A percentile compares a stretch with the other conserved stretches of the same genome.
phyloP scores from a whole-genome alignment of 495 filamentous ascomycete genomes.

The Penicillium cosmopolitanum region DNA sequence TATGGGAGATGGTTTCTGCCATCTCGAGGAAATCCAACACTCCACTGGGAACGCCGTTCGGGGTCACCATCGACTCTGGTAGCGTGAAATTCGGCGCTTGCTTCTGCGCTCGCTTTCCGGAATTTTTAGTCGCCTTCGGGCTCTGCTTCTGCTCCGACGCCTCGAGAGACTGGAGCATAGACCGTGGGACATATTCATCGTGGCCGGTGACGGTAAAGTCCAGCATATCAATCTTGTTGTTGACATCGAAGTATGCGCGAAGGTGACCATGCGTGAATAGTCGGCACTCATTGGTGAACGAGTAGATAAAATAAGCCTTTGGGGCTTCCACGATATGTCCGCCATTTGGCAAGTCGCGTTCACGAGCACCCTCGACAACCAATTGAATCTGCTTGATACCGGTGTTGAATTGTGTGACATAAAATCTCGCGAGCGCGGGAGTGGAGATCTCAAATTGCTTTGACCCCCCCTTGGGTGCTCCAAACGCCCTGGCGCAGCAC shows the following conservation, averaged over 20 bases:
- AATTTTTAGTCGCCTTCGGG: constrained; percentile 66
- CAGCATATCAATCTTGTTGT: constrained; percentile 73
- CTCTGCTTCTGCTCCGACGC: constrained; percentile 67
- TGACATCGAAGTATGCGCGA: constrained; percentile 65
- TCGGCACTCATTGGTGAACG: constrained; percentile 73
- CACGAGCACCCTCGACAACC: constrained; percentile 60
- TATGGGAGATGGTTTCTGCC: constrained; percentile 74
- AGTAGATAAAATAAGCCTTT: constrained; percentile 70
- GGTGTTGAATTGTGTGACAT: constrained; percentile 80
- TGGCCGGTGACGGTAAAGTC: constrained; percentile 66
- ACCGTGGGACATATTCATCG: constrained; percentile 70
- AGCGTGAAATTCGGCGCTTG: constrained; percentile 58
- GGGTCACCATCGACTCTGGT: constrained; percentile 65
- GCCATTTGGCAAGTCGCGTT: constrained; percentile 60
- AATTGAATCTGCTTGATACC: constrained; percentile 80
- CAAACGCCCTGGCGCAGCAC: constrained; percentile 68
- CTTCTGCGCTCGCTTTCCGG: constrained; percentile 58
- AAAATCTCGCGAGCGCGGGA: constrained; percentile 76
- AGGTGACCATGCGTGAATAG: constrained; percentile 66
- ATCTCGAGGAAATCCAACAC: constrained; percentile 75
- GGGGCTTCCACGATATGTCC: constrained; percentile 65
- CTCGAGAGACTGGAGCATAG: constrained; percentile 49
- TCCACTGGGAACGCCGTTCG: constrained; percentile 57
- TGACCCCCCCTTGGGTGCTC: constrained; percentile 47
- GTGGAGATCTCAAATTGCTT: constrained; percentile 82